phyloP scores from a whole-genome alignment of 2,329 filamentous ascomycete genomes.

The Fusarium circinatum region DNA sequence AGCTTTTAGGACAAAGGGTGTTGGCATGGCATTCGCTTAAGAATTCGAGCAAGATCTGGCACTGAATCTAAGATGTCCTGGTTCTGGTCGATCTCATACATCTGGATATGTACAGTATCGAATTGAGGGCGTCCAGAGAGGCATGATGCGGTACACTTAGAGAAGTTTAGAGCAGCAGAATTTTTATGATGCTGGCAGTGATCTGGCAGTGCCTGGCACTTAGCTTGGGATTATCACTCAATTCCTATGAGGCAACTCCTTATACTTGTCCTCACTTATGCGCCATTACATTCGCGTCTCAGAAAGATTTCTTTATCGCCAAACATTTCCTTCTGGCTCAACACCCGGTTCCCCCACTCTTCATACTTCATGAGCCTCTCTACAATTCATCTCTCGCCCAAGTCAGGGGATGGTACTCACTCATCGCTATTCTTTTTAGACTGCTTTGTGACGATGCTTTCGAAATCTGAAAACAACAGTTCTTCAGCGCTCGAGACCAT shows the following conservation, averaged over 20 bases:
- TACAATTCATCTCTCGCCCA: not conserved
- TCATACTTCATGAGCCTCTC: not conserved
- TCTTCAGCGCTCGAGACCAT: not conserved
- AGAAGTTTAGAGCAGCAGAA: not conserved
- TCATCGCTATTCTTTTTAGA: not conserved
- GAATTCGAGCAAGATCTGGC: not conserved
- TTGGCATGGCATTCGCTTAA: not conserved
- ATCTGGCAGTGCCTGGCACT: not conserved
- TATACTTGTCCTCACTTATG: not conserved
- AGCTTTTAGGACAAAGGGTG: not conserved
- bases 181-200: not conserved
- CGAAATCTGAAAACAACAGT: not conserved
- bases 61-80: not conserved
- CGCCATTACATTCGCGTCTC: not conserved
- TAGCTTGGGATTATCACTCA: too few species aligned
- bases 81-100: not conserved
- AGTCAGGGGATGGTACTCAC: not conserved
- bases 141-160: not conserved
- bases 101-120: not conserved
- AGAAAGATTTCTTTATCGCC: not conserved
- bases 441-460: not conserved
- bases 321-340: not conserved
- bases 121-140: not conserved
- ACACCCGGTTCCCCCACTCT: not conserved
- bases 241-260: not conserved